Conservation (phyloP, 2,329 filamentous ascomycete genomes). For the Penicillium polonicum region DNA sequence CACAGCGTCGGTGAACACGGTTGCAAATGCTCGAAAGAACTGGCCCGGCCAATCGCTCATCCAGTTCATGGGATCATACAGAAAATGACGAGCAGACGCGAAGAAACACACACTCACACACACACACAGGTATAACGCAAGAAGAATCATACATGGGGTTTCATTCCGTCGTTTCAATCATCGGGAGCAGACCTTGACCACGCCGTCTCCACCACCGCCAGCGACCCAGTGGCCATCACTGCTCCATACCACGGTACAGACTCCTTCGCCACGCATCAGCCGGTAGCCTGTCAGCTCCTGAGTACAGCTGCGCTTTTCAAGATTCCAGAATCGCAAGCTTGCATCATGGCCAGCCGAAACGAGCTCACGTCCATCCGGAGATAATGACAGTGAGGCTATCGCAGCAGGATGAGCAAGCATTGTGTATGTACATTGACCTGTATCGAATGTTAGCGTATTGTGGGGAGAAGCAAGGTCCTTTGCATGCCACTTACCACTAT, state of each 20-base stretch:
- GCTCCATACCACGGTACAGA: conserved; percentile 93
- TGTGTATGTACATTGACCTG: conserved; percentile 98
- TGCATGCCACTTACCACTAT: conserved; percentile 73
- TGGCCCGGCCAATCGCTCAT: conserved; percentile 36
- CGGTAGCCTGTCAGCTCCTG: conserved; percentile 94
- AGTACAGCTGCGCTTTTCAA: conserved; percentile 92
- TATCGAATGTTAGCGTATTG: conserved; percentile 19
- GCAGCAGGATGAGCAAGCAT: conserved; percentile 96
- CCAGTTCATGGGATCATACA: conserved; percentile 35
- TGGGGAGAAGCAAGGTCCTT: background rate
- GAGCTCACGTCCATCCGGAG: conserved; percentile 88
- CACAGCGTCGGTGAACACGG: conserved; percentile 31
- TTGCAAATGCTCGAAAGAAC: conserved; percentile 39
- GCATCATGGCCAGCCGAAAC: conserved; percentile 96
- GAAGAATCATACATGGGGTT: conserved; percentile 31
- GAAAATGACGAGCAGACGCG: conserved; percentile 17
- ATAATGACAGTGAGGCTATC: conserved; percentile 87
- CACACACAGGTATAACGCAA: conserved; percentile 23
- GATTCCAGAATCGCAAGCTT: conserved; percentile 91
- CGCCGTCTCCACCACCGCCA: conserved; percentile 88
- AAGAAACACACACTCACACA: conserved; percentile 27
- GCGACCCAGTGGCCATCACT: conserved; percentile 93
- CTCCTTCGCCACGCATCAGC: conserved; percentile 92
- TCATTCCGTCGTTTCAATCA: conserved; percentile 30
- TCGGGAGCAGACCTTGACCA: conserved; percentile 80